Base-by-base conservation (phyloP, 768 basidiomycete species). In the Pleurotus tuoliensis region DNA sequence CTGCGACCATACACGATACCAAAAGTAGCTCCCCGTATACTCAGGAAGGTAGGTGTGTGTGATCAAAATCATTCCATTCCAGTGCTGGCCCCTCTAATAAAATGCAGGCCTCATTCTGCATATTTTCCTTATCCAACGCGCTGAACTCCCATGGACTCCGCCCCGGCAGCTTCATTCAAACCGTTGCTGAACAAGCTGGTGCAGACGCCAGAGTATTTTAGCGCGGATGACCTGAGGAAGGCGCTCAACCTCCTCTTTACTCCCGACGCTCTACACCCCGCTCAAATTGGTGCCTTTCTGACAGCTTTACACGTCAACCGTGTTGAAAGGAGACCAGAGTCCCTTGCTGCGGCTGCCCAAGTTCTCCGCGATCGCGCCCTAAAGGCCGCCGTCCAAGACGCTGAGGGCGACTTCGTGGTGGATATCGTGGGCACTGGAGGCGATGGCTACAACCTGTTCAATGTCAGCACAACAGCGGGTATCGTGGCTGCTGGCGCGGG, bases 401-500 rank as follows among this genome's bases (percentile, higher is more conserved):
- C 68, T 1, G 80, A 86, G 43, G 69, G 75, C 4, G 92, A 95
- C 68, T 92, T 91, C 55, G 81, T 91, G 12, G 88, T 87, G 18
- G 88, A 90, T 66, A 92, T 96, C 57, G 94, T 96, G 18, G 94
- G 94, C 2, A 94, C 93, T 0, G 94, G 96, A 9, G 96, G 97
- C 5, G 97, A 98, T 71, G 94, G 94, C 0, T 85, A 94, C 70
- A 91, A 98, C 65, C 87, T 95, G 0, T 98, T 94, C 81, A 98
- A 98, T 67, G 95, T 98, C 52, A 95, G 93, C 67, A 98, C 96
- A 1, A 88, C 92, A 2, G 95, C 96, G 2, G 95, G 83, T 0
- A 82, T 99, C 59, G 91, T 98, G 16, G 96, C 95, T 25, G 94
- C 94, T 20, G 96, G 95, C 12, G 91, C 94, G 5, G 96, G 96